Percentiles rank a stretch among this genome's conserved stretches.
Conservation (phyloP, 108 stramenopile species). For the Seminavis robusta region DNA sequence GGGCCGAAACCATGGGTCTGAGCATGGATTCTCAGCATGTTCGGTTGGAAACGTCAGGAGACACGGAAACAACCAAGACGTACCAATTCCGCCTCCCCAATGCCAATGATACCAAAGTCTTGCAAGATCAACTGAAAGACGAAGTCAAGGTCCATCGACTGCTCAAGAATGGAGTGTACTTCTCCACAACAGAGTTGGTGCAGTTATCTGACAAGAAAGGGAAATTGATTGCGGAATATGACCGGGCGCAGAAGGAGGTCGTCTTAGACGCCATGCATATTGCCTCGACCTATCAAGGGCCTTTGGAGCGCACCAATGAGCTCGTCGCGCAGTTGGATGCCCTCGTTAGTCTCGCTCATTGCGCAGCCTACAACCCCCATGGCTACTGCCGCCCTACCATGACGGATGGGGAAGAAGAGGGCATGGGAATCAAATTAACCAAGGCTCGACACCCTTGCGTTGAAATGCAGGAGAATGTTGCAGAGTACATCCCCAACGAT, state of each 20-base stretch:
- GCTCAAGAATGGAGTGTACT: constrained; percentile 95
- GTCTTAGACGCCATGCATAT: constrained; percentile 78
- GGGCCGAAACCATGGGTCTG: constrained; percentile 43
- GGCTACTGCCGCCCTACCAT: constrained; percentile 87
- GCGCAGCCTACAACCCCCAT: constrained; percentile 79
- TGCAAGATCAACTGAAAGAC: constrained; percentile 25
- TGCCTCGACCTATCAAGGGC: constrained; percentile 80
- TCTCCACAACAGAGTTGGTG: constrained; percentile 76
- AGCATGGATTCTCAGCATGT: constrained; percentile 33
- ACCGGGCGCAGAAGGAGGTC: constrained; percentile 63
- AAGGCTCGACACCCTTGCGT: constrained; percentile 96
- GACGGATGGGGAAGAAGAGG: constrained; percentile 81
- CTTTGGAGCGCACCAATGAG: constrained; percentile 64
- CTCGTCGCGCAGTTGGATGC: constrained; percentile 83
- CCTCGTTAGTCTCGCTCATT: constrained; percentile 73
- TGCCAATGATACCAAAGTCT: constrained; percentile 68
- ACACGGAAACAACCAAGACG: constrained; percentile 35
- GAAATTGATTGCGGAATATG: constrained; percentile 69
- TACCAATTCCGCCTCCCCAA: constrained; percentile 82
- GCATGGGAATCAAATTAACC: constrained; percentile 70
- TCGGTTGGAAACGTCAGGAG: constrained; percentile 57
- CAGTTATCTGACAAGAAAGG: constrained; percentile 55
- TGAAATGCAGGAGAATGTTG: constrained; percentile 86
- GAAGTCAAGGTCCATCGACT: constrained; percentile 68
- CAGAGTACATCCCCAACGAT: constrained; percentile 97